These are phyloP conservation scores for Emergomyces orientalis DNA, from an alignment of 2,329 filamentous ascomycete genomes.

Conservation along the genomic window DNA sequence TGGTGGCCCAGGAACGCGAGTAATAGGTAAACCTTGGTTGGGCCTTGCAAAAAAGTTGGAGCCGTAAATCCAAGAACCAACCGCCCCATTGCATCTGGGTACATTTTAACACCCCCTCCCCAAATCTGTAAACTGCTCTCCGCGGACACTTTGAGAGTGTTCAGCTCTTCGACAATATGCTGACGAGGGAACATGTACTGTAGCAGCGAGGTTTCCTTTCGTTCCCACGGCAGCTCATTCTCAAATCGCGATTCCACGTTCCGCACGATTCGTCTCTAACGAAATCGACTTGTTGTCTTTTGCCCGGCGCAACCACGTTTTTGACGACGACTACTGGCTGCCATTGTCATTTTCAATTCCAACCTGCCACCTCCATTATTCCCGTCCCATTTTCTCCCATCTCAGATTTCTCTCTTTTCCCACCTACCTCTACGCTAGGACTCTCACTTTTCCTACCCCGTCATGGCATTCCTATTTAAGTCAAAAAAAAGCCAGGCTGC, in stretches of 20 bases:
- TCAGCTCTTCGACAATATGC: not conserved
- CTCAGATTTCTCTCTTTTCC: not conserved
- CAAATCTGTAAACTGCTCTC: not conserved
- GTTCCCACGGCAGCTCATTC: not conserved
- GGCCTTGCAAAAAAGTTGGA: not conserved
- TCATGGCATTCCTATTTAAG: constrained; percentile 74
- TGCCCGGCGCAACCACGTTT: constrained; percentile 5
- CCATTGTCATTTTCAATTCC: not conserved
- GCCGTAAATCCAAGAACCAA: constrained; percentile 2
- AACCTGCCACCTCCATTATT: not conserved
- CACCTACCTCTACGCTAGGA: not conserved
- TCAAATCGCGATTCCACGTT: not conserved
- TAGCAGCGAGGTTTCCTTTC: not conserved
- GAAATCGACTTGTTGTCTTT: constrained; percentile 1
- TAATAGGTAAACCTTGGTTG: constrained; percentile 1
- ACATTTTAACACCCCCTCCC: not conserved
- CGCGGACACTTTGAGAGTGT: not conserved
- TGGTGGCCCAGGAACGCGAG: constrained; percentile 2
- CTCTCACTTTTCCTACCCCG: not conserved
- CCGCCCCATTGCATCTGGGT: not conserved
- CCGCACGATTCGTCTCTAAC: not conserved
- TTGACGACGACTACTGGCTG: not conserved
- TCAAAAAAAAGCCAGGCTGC: constrained; percentile 63
- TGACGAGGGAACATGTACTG: not conserved
- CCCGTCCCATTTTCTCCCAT: not conserved